phyloP scores from a whole-genome alignment of 345 rosid species.

The Melastoma malabathricum region DNA sequence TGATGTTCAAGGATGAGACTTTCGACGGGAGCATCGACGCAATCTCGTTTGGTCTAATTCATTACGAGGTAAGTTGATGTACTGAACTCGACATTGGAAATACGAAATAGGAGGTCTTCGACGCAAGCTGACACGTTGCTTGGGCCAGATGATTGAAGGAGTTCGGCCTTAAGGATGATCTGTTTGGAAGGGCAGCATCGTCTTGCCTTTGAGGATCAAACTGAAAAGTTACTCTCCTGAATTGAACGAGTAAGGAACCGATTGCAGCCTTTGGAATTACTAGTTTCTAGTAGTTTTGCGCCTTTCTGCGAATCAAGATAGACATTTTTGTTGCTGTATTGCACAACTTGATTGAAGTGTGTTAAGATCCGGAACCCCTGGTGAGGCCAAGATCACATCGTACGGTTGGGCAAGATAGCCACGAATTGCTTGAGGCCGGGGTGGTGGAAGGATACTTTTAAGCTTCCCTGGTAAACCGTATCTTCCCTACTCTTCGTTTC shows the following conservation, averaged over 20 bases:
- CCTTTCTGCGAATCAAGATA: too few species aligned
- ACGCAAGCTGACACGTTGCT: background rate
- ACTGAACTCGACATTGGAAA: background rate
- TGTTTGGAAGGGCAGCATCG: constrained; percentile 63
- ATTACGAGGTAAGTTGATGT: constrained; percentile 57
- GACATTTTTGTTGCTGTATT: background rate
- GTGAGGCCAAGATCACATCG: constrained; percentile 74
- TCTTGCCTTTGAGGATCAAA: constrained; percentile 51
- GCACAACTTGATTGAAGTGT: constrained; percentile 74
- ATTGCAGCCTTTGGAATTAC: too few species aligned
- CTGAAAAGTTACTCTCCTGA: constrained; percentile 64
- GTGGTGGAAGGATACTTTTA: constrained; percentile 95
- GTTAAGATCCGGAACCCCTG: constrained; percentile 55
- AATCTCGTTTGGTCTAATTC: constrained; percentile 71
- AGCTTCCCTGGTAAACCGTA: constrained; percentile 76
- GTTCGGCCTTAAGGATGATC: constrained; percentile 48
- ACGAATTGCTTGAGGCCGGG: constrained; percentile 68
- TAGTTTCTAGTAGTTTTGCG: too few species aligned
- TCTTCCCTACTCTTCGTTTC: constrained; percentile 1
- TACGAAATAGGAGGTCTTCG: background rate
- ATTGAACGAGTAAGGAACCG: constrained; percentile 59
- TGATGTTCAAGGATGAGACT: constrained; percentile 40
- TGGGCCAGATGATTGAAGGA: constrained; percentile 75
- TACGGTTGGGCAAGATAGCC: constrained; percentile 59
- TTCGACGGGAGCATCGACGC: constrained; percentile 72